Percentiles rank a stretch among this genome's conserved stretches.
Conservation (phyloP, 768 basidiomycete species). For the Boletus rubroflammeus region DNA sequence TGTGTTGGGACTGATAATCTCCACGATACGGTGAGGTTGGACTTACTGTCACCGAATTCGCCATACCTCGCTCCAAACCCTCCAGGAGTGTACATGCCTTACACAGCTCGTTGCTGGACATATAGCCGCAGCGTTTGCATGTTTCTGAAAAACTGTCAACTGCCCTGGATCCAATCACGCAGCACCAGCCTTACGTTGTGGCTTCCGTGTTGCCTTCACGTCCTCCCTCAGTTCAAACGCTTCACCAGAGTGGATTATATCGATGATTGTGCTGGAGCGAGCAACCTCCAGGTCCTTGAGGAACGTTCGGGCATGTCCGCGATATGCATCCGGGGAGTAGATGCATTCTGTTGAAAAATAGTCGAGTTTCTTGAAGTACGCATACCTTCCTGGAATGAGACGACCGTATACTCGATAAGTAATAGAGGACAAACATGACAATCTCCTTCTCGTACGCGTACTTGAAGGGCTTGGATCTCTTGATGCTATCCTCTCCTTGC, state of each 20-base stretch:
- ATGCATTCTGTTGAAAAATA: constrained; percentile 99
- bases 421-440: constrained; percentile 68
- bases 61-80: constrained; percentile 84
- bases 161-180: not conserved
- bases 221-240: constrained; percentile 84
- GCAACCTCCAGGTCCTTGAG: constrained; percentile 95
- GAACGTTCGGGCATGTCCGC: constrained; percentile 91
- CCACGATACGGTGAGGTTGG: not conserved
- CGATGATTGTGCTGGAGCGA: constrained; percentile 92
- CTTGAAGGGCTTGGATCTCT: constrained; percentile 98
- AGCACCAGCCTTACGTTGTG: constrained; percentile 61
- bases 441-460: constrained; percentile 99
- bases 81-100: constrained; percentile 91
- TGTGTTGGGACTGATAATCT: constrained; percentile 1
- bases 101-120: constrained; percentile 95
- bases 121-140: constrained; percentile 90
- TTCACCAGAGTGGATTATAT: constrained; percentile 96
- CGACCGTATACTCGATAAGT: not conserved
- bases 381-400: constrained; percentile 64
- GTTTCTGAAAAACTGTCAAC: constrained; percentile 52
- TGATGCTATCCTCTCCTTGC: constrained; percentile 94
- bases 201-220: constrained; percentile 78
- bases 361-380: constrained; percentile 98
- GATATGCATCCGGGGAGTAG: constrained; percentile 97
- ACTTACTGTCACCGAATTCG: constrained; percentile 57